Conservation (phyloP, 2,329 filamentous ascomycete genomes). For the Cyphellophora attinorum region DNA sequence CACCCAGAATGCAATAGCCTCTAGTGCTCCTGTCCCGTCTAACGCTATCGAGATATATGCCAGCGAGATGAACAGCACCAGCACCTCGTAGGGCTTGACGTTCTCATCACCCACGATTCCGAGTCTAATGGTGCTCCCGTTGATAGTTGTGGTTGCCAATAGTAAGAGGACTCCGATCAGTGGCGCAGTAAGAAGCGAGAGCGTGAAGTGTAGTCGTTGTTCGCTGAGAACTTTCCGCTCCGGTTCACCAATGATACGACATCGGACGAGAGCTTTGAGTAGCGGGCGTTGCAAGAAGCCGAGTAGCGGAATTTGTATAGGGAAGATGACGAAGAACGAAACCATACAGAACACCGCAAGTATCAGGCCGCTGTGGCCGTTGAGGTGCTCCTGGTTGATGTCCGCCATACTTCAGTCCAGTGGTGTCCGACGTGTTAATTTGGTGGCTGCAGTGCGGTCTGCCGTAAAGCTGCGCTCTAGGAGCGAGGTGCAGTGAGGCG, state of each 20-base stretch:
- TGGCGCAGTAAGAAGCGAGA: conserved; percentile 17
- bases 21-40: conserved; percentile 17
- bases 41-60: conserved; percentile 20
- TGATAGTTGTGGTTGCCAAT: conserved; percentile 17
- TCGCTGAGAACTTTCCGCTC: conserved; percentile 6
- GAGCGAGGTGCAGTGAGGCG: too few species aligned
- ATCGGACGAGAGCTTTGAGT: conserved; percentile 2
- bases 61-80: conserved; percentile 19
- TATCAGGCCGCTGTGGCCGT: conserved; percentile 18
- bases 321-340: conserved; percentile 17
- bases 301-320: conserved; percentile 12
- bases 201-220: conserved; percentile 9
- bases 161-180: conserved; percentile 17
- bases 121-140: conserved; percentile 17
- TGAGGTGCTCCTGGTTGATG: conserved; percentile 9
- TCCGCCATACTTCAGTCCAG: too few species aligned
- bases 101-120: conserved; percentile 17
- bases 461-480: too few species aligned
- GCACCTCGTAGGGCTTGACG: conserved; percentile 19
- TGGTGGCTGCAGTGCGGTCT: too few species aligned
- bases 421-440: too few species aligned
- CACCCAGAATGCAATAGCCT: conserved; percentile 17
- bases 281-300: conserved; percentile 7
- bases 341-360: conserved; percentile 18
- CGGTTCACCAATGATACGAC: conserved; percentile 9